phyloP scores from a whole-genome alignment of 768 basidiomycete species.

The Astraeus odoratus region DNA sequence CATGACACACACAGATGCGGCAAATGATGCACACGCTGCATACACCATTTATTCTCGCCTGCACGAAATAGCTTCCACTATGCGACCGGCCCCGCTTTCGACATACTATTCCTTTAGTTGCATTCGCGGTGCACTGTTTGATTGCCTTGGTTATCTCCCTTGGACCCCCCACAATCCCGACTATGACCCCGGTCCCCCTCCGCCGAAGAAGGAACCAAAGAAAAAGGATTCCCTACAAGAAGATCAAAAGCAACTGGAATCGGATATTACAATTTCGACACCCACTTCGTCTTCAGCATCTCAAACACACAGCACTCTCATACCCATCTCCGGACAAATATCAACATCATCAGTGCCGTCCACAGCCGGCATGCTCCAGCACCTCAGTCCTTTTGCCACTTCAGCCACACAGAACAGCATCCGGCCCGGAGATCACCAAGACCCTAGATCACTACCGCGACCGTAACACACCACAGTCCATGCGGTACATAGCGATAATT shows the following conservation, averaged over 20 bases:
- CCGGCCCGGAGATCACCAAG: background rate
- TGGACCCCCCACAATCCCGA: slow-evolving; percentile 59
- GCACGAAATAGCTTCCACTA: slow-evolving; percentile 31
- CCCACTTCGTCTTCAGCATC: background rate
- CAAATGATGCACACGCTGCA: slow-evolving; percentile 65
- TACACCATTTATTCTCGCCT: slow-evolving; percentile 47
- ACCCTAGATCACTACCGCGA: background rate
- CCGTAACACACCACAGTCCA: background rate
- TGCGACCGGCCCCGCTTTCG: slow-evolving; percentile 25
- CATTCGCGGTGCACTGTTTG: slow-evolving; percentile 39
- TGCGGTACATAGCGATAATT: too few species aligned
- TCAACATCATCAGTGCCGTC: background rate
- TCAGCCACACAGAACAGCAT: background rate
- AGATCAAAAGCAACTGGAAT: background rate
- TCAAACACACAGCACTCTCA: background rate
- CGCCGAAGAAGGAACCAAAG: slow-evolving; percentile 37
- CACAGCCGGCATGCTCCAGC: background rate
- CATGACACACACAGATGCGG: slow-evolving; percentile 45
- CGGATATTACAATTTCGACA: background rate
- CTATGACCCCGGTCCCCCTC: slow-evolving; percentile 68
- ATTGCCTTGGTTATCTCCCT: slow-evolving; percentile 24
- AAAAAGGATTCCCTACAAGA: slow-evolving; percentile 2
- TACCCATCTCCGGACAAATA: background rate
- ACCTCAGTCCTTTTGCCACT: background rate
- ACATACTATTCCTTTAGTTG: slow-evolving; percentile 54